Percentiles rank a stretch among this genome's conserved stretches.
phyloP scores from a whole-genome alignment of 768 basidiomycete genomes.

The Trametes coccinea region DNA sequence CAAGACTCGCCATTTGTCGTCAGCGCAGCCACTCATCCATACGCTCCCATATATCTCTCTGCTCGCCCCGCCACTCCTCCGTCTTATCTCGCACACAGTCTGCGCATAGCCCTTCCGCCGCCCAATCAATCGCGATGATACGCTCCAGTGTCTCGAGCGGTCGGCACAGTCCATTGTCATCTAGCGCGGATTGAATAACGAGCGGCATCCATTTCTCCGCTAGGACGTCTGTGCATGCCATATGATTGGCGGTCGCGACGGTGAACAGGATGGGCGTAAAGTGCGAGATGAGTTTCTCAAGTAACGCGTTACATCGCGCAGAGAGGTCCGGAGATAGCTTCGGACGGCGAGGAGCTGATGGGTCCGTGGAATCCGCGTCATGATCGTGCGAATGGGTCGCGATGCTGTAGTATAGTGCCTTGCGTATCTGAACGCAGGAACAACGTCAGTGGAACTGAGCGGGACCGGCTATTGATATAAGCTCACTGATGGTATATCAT shows the following conservation, averaged over 20 bases:
- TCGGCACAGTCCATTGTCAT: conserved; percentile 60
- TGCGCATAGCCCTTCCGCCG: conserved; percentile 53
- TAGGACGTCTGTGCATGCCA: conserved; percentile 71
- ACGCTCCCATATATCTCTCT: conserved; percentile 55
- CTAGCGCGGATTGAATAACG: conserved; percentile 69
- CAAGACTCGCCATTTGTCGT: neutral
- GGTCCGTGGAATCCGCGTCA: conserved; percentile 27
- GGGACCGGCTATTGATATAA: too few relatives aligned
- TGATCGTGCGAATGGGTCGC: conserved; percentile 58
- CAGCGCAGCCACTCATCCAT: conserved; percentile 60
- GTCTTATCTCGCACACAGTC: conserved; percentile 59
- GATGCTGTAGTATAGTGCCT: conserved; percentile 63
- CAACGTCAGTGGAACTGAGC: neutral
- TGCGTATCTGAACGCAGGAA: conserved; percentile 48
- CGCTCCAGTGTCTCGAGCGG: conserved; percentile 71
- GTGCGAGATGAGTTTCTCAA: conserved; percentile 51
- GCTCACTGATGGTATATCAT: conserved; percentile 52
- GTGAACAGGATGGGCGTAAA: conserved; percentile 77
- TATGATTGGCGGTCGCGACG: conserved; percentile 65
- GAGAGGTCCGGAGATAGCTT: conserved; percentile 29
- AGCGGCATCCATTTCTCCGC: conserved; percentile 72
- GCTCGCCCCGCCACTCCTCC: conserved; percentile 67
- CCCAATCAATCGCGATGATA: conserved; percentile 61
- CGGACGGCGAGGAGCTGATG: neutral
- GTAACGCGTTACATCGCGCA: conserved; percentile 32